Evolutionary conservation across 2,329 filamentous ascomycete species (phyloP).

Genomic region (Botrytis hyacinthi): DNA sequence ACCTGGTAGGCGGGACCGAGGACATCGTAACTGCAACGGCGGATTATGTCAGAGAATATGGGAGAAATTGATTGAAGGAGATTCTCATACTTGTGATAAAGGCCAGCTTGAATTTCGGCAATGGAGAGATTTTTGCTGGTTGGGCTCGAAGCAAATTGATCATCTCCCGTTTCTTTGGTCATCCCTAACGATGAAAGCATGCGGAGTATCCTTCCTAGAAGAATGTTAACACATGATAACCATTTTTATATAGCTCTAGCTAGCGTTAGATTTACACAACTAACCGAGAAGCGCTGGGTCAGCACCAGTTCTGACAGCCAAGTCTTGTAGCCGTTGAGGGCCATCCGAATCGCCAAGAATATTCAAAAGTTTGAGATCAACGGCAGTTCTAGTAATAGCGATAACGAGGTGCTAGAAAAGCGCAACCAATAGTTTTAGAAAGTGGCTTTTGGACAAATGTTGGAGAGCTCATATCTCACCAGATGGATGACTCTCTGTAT

Average conservation of each 20-base stretch:
- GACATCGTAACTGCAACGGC: not conserved
- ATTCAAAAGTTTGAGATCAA: not conserved
- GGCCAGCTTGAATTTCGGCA: not conserved
- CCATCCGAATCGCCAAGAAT: not conserved
- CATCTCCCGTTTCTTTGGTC: not conserved
- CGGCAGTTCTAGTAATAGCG: not conserved
- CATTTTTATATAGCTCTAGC: not conserved
- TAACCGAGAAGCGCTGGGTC: not conserved
- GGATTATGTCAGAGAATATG: not conserved
- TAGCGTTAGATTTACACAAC: not conserved
- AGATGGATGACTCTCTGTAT: conserved; percentile 12
- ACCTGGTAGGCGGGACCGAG: not conserved
- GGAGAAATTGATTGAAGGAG: too few species aligned
- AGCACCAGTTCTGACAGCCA: not conserved
- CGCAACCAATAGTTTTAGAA: not conserved
- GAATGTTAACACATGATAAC: not conserved
- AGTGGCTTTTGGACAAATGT: not conserved
- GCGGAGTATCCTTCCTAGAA: not conserved
- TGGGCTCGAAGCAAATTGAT: not conserved
- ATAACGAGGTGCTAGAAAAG: not conserved
- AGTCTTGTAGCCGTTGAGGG: not conserved
- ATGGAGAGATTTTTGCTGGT: not conserved
- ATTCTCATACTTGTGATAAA: conserved; percentile 7
- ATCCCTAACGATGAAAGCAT: conserved; percentile 9
- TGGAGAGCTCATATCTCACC: not conserved